Evolutionary conservation across 192 early-diverging fungal genomes (phyloP), one percentile per base, ranked within the genome.

Genomic region (Backusella macrospora): DNA sequence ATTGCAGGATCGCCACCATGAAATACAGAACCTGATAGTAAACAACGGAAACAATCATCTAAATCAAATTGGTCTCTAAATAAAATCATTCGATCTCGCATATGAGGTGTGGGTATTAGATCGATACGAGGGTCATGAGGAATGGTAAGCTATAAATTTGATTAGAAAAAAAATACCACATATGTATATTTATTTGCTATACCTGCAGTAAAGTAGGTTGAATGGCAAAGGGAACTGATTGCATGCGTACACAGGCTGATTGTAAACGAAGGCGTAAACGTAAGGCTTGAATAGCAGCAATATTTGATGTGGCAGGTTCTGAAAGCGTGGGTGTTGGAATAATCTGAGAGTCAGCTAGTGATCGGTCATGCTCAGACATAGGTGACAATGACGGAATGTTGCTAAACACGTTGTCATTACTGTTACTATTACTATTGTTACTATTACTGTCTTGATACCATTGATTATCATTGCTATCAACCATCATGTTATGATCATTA

Each of bases 81-180:
- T 16, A 82, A 47, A 66, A 82, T 82, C 80, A 82, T 82, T 68
- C 80, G 76, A 70, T 82, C 80, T 26, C 80, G 76, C 73, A 82
- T 78, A 40, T 82, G 80, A 5, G 62, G 34, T 4, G 76, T 68
- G 2, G 80, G 76, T 40, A 82, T 70, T 6, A 78, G 48, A 37
- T 82, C 80, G 14, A 82, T 82, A 42, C 80, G 73, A 8, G 80
- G 77, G 63, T 82, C 80, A 43, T 82, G 80, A 12, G 80, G 77
- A 6, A 82, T 69, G 10, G 73, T 73, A 16, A 80, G 68, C 78
- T 80, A 16, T 7, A 70, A 44, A 18, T 37, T 34, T 13, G 52
- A 46, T 43, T 48, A 48, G 21, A 23, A 71, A 66, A 62, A 18
- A 62, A 42, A 70, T 26, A 12, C 39, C 9, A 72, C 29, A 34